Base-by-base conservation (phyloP, 495 filamentous ascomycete genomes). In the Hypoxylon lenormandii region DNA sequence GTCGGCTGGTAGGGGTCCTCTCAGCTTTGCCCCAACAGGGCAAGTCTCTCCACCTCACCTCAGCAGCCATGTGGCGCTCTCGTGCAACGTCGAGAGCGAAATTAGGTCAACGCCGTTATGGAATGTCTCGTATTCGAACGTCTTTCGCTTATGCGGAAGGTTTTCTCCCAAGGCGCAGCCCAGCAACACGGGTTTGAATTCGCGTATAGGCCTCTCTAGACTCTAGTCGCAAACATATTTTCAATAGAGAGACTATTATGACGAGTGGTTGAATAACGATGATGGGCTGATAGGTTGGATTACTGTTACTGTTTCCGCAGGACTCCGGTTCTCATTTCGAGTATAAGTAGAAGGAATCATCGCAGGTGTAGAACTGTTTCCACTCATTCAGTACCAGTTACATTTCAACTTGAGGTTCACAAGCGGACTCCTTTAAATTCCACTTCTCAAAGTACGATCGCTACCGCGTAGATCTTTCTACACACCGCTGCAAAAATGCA, bases 301-400 rank as follows among this genome's bases (percentile, higher is more conserved):
- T 8, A 15, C 21, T 42, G 40, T 54, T 19, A 47, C 37, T 40
- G 22, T 42, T 55, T 55, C 45, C n/a, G 45, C 19, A 50, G 52
- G 52, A 54, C 45, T 57, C 16, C 18, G 10, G 22, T 7, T 46
- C 13, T 48, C 28, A n/a, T 26, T 21, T 47, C 1, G 11, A 36
- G 36, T 64, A 64, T 64, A 64, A 64, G 40, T 64, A 64, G 52
- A 43, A 56, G 8, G 16, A 16, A 49, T 50, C 11, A 18, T 50
- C 60, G 11, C 22, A 33, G 21, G 19, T 22, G 50, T 38, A 30
- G 40, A 49, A 1, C 26, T 53, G 22, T 49, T 45, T 30, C 21
- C 36, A 57, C 49, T 64, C 19, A 3, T 30, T 37, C 30, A 22
- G 18, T 40, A n/a, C 40, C 11, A 33, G 30, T 33, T 37, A 11